Evolutionary conservation across 2,329 filamentous ascomycete genomes (phyloP).

Genomic region (Ophiostoma perfectum): DNA sequence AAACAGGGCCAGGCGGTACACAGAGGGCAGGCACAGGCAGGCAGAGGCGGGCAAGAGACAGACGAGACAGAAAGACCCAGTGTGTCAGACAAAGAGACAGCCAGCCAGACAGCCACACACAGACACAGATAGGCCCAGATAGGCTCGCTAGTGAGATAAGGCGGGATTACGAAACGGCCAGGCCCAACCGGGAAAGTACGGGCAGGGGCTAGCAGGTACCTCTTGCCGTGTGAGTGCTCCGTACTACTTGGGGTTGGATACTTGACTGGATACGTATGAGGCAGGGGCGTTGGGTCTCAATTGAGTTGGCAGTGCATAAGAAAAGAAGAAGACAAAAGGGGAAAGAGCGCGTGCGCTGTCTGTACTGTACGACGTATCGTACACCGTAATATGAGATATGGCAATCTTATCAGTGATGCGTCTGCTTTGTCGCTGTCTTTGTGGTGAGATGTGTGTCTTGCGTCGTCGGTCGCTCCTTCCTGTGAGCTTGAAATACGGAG

Average conservation of each 20-base stretch:
- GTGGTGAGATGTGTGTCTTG: neutral
- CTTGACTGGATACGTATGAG: neutral
- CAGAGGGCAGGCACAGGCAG: too few relatives aligned
- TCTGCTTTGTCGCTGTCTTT: neutral
- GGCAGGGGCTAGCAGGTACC: constrained; percentile 3
- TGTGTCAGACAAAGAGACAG: too few relatives aligned
- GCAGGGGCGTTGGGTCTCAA: constrained; percentile 10
- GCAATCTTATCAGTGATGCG: constrained; percentile 1
- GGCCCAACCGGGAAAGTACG: constrained; percentile 19
- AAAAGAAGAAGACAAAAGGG: neutral
- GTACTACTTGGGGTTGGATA: neutral
- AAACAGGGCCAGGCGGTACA: neutral
- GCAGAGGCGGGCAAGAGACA: too few relatives aligned
- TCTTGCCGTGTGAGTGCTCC: neutral
- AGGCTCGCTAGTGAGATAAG: constrained; percentile 11
- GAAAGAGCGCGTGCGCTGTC: neutral
- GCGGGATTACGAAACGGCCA: constrained; percentile 17
- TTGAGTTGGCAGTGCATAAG: constrained; percentile 12
- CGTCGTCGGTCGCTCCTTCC: neutral
- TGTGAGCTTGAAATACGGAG: neutral
- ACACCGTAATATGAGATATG: constrained; percentile 8
- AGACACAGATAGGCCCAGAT: neutral
- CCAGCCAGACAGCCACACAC: neutral
- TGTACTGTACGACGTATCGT: neutral
- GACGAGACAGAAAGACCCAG: too few relatives aligned